Base-by-base conservation (phyloP, 2,329 filamentous ascomycete species). In the Aspergillus sp. region DNA sequence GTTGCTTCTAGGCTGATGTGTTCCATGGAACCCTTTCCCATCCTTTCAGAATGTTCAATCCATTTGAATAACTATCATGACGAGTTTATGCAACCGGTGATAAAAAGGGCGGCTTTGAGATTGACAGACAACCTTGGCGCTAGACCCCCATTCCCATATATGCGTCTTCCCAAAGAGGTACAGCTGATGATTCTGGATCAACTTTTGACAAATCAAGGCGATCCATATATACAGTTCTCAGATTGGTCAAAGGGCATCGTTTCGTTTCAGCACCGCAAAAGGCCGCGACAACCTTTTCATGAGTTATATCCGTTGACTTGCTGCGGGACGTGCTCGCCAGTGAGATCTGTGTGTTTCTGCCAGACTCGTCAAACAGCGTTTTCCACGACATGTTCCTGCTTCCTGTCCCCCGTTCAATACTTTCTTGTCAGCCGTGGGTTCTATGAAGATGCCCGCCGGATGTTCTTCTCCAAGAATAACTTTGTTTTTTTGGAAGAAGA, bases 141-240 rank as follows among this genome's bases (percentile, higher is more conserved):
- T 6, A 43, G 31, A n/a, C 37, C 40, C 9, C 12, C 46, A 1
- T 62, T 61, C 39, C 49, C 44, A 4, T 62, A 54, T 35, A 41
- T 45, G 26, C 36, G 45, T 26, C 51, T 62, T 7, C 59, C 59
- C 7, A 53, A 54, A 32, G 59, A 62, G 41, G 37, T 62, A 3
- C 59, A 62, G 35, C 43, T 52, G n/a, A 48, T 59, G 42, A 42
- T 58, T 12, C 46, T 59, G 10, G 49, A 57, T 12, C 26, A 48
- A 19, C 32, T 53, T 7, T 38, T 61, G 27, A 38, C 46, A 30
- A 38, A 47, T 27, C 46, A 42, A 7, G 42, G 35, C 19, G 50
- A 54, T 43, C 53, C 49, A 7, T 47, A 37, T 41, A 35, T 54
- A 13, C 39, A 43, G 19, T 27, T 27, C n/a, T 19, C 33, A 3